Percentiles rank a stretch among this genome's conserved stretches.
These are phyloP conservation scores for Diversispora epigaea DNA, from an alignment of 192 early-diverging fungal genomes.

Conservation along the genomic window DNA sequence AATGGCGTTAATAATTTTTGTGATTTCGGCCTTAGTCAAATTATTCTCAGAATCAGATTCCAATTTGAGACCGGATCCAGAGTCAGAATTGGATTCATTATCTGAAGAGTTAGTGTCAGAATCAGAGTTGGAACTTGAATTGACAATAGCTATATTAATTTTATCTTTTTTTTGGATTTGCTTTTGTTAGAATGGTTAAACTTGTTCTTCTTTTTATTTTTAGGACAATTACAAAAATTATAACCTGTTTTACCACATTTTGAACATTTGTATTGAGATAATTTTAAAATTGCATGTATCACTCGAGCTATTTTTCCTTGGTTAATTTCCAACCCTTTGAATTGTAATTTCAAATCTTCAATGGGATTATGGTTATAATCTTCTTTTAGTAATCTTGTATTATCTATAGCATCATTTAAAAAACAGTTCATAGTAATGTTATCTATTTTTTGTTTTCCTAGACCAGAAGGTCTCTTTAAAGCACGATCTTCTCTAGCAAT, in stretches of 20 bases:
- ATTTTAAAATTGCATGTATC: constrained; percentile 19
- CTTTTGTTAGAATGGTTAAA: constrained; percentile 24
- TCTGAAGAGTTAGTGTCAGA: too few relatives aligned
- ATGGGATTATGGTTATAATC: constrained; percentile 17
- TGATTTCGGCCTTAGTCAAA: too few relatives aligned
- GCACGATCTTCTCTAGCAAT: too few relatives aligned
- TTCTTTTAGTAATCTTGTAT: constrained; percentile 23
- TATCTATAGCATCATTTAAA: constrained; percentile 16
- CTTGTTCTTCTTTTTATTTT: constrained; percentile 27
- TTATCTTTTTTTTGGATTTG: constrained; percentile 28
- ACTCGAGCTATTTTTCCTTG: constrained; percentile 21
- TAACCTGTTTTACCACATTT: constrained; percentile 22
- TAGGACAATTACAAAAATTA: constrained; percentile 22
- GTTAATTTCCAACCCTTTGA: constrained; percentile 12
- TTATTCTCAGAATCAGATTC: too few relatives aligned
- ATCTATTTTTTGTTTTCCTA: constrained; percentile 20
- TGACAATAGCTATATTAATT: constrained; percentile 1
- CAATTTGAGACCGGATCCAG: too few relatives aligned
- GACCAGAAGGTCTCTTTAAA: neutral
- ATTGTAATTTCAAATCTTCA: constrained; percentile 31
- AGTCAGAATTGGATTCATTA: too few relatives aligned
- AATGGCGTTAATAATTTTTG: neutral
- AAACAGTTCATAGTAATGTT: constrained; percentile 4
- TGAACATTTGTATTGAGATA: constrained; percentile 25
- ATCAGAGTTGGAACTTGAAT: constrained; percentile 23